Evolutionary conservation across 805 yeast species (phyloP), one percentile per base, ranked within the genome.

Genomic region (Teunomyces atbi): DNA sequence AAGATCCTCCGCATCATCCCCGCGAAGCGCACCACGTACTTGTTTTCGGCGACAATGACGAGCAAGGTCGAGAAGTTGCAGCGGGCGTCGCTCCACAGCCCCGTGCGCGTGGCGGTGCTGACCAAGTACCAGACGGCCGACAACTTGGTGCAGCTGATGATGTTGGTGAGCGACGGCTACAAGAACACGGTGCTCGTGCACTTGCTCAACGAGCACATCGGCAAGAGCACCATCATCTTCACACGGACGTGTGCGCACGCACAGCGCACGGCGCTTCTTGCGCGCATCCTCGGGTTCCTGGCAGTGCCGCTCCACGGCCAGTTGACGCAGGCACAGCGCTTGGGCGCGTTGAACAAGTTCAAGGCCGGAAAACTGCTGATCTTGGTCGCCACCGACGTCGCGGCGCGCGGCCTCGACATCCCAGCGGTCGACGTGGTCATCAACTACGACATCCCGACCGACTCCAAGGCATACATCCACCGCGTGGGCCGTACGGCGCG

Each of bases 31-130:
- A 89, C 90, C 4, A 86, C 94, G 0, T 89, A 85, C 58, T 69
- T 92, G 45, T 92, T 91, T 61, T 88, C 96, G 26, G 99, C 99
- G n/a, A 92, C 99, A 0, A 88, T 95, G 84, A 92, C 98, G 2
- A 86, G 88, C 38, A 94, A 94, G 63, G 90, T 92, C 58, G 98
- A 91, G 58, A 91, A 91, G 65, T 74, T 92, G 54, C 98, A 94
- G 69, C 75, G 98, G 50, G 98, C 98, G 1, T 89, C 97, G 30
- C 76, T 92, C 53, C 70, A 81, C 3, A 82, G 88, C 57, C 99
- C 99, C 0, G 96, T 91, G 3, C 81, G 90, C 54, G 89, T 95
- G 41, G 89, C 96, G 0, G 96, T 92, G 3, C 85, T 94, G 13
- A 82, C 82, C 53, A 88, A 89, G 61, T 88, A 90, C 68, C 84